A percentile compares a stretch with the other conserved stretches of the same genome.
Conservation (phyloP, 352 stramenopile species). For the Phytophthora hibernalis region DNA sequence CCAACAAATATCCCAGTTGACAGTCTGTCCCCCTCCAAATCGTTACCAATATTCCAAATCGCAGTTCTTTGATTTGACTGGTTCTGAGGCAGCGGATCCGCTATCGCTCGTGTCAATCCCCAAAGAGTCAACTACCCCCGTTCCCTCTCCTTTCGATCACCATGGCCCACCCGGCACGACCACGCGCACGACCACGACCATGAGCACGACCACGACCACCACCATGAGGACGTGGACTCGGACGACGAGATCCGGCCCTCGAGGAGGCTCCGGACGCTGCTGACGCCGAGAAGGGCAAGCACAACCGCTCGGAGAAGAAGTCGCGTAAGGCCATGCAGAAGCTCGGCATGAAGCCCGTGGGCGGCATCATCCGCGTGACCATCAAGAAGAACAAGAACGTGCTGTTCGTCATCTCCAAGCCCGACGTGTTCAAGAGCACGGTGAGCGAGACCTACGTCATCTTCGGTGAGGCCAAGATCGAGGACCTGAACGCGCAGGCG, state of each 20-base stretch:
- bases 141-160: constrained; percentile 19
- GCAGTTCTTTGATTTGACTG: constrained; percentile 16
- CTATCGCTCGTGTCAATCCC: constrained; percentile 20
- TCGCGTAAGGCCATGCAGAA: constrained; percentile 99
- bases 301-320: constrained; percentile 99
- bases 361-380: constrained; percentile 96
- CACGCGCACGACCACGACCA: constrained; percentile 50
- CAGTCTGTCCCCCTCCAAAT: background rate
- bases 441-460: constrained; percentile 97
- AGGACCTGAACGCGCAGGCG: constrained; percentile 94
- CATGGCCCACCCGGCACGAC: constrained; percentile 56
- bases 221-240: constrained; percentile 73
- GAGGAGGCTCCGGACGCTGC: constrained; percentile 74
- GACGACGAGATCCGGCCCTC: constrained; percentile 86
- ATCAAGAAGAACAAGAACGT: constrained; percentile 99
- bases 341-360: constrained; percentile 97
- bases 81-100: constrained; percentile 5
- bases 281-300: constrained; percentile 82
- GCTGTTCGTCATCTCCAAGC: constrained; percentile 97
- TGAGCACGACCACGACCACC: constrained; percentile 57
- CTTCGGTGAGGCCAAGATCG: constrained; percentile 99
- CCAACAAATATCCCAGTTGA: constrained; percentile 5
- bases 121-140: constrained; percentile 21
- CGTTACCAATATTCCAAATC: background rate
- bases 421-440: constrained; percentile 98